These are phyloP conservation scores for Lasiodiplodia gonubiensis DNA, from an alignment of 2,329 filamentous ascomycete species.

Conservation along the genomic window DNA sequence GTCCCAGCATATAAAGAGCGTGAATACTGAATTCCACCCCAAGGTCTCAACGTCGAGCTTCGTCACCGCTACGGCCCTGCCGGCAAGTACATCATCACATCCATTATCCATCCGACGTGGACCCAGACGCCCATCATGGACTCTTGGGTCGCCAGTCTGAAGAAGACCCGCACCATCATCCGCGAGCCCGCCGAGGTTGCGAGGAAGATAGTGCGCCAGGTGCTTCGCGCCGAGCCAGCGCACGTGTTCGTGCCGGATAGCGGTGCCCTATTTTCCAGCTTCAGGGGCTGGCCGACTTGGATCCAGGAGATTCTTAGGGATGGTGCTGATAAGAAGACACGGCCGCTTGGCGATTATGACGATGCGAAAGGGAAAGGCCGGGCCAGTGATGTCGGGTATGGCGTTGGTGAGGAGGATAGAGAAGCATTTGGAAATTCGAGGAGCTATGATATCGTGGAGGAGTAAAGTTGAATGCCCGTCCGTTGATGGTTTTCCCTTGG, in stretches of 20 bases:
- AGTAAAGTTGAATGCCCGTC: not conserved
- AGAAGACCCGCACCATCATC: constrained; percentile 32
- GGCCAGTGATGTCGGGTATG: constrained; percentile 7
- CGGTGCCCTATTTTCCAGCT: constrained; percentile 30
- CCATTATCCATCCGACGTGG: constrained; percentile 39
- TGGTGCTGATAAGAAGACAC: not conserved
- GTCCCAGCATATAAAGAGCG: not conserved
- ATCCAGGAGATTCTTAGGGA: constrained; percentile 35
- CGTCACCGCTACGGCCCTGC: constrained; percentile 34
- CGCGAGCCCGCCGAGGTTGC: constrained; percentile 35
- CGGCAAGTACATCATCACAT: constrained; percentile 39
- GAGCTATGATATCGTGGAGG: constrained; percentile 19
- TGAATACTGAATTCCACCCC: not conserved
- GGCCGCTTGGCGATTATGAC: not conserved
- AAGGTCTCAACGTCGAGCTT: constrained; percentile 38
- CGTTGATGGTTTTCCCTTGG: not conserved
- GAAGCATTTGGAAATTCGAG: not conserved
- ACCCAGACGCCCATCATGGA: constrained; percentile 38
- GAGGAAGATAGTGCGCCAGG: constrained; percentile 37
- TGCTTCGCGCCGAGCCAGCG: constrained; percentile 36
- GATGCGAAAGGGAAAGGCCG: constrained; percentile 13
- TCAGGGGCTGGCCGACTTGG: constrained; percentile 37
- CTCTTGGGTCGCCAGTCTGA: constrained; percentile 31
- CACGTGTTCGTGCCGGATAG: constrained; percentile 34
- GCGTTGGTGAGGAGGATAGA: not conserved